Evolutionary conservation across 2,329 filamentous ascomycete species (phyloP), one percentile per base, ranked within the genome.

Genomic region (Fusarium staphyleae): DNA sequence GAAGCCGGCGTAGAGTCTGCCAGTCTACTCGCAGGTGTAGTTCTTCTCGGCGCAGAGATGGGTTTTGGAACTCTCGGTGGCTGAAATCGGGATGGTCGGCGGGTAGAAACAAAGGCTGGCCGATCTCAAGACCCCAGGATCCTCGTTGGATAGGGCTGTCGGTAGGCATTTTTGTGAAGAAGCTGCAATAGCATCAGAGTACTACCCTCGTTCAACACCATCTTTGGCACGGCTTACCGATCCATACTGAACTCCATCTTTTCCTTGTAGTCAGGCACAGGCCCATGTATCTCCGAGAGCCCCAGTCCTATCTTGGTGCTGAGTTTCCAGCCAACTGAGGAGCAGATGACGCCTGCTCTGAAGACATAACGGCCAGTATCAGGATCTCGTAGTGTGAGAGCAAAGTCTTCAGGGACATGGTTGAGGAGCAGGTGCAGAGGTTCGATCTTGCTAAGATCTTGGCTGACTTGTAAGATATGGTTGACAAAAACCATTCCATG

Each of bases 181-280:
- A 95, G n/a, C 89, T 90, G 46, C 0, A 1, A 0, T 0, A 9
- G 11, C 0, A 7, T 66, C 1, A 63, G 50, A 14, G 5, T 1
- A 6, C 5, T 2, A 5, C 1, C 4, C 2, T 1, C 12, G 3
- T 8, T 3, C 9, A 12, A 3, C 12, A 14, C 8, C 5, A 2
- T 4, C 0, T 3, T 0, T 6, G 15, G 19, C 2, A 3, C 5
- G 11, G 67, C 81, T 43, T 74, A 91, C 83, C 90, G 81, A 66
- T 96, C 90, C 88, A 96, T 93, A 33, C 88, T 92, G 59, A 91
- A 89, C 30, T 88, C 83, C 88, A 96, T 92, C 76, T 93, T 96
- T 70, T 90, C 87, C 62, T 89, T 89, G 71, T 93, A 96, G 65
- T 95, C 89, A 0, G 91, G 91, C 16, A 96, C 88, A 0, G 82